phyloP scores from a whole-genome alignment of 2,329 filamentous ascomycete genomes.

The Ophiosphaerella korrae region DNA sequence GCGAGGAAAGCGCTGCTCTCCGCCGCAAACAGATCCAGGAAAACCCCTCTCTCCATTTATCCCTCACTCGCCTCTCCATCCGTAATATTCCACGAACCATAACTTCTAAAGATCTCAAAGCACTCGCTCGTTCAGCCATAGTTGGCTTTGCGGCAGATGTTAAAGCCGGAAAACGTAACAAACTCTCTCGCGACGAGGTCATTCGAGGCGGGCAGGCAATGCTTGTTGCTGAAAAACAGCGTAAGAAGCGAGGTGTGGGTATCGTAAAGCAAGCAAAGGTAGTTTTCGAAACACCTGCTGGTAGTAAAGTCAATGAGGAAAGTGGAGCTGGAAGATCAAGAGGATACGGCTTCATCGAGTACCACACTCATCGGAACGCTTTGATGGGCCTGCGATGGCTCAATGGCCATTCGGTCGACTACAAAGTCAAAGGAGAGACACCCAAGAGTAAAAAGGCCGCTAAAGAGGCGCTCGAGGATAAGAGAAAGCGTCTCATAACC shows the following conservation, averaged over 20 bases:
- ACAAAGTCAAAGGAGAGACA: slow-evolving; percentile 54
- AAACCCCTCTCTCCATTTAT: slow-evolving; percentile 88
- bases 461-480: slow-evolving; percentile 63
- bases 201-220: slow-evolving; percentile 79
- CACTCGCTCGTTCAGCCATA: slow-evolving; percentile 86
- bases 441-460: slow-evolving; percentile 47
- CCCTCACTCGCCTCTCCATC: slow-evolving; percentile 85
- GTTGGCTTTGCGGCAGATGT: slow-evolving; percentile 93
- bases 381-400: slow-evolving; percentile 94
- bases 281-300: slow-evolving; percentile 86
- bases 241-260: slow-evolving; percentile 82
- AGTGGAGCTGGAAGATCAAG: slow-evolving; percentile 80
- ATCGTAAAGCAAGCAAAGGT: slow-evolving; percentile 93
- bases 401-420: slow-evolving; percentile 73
- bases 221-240: slow-evolving; percentile 76
- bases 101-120: slow-evolving; percentile 85
- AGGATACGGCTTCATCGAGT: slow-evolving; percentile 98
- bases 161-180: slow-evolving; percentile 74
- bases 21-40: slow-evolving; percentile 87
- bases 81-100: slow-evolving; percentile 88
- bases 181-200: slow-evolving; percentile 88
- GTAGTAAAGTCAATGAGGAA: slow-evolving; percentile 79
- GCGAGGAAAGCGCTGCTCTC: slow-evolving; percentile 84
- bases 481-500: slow-evolving; percentile 87
- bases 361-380: slow-evolving; percentile 89